Percentiles rank a stretch among this genome's conserved stretches.
phyloP scores from a whole-genome alignment of 768 basidiomycete genomes.

The Dioszegia hungarica region DNA sequence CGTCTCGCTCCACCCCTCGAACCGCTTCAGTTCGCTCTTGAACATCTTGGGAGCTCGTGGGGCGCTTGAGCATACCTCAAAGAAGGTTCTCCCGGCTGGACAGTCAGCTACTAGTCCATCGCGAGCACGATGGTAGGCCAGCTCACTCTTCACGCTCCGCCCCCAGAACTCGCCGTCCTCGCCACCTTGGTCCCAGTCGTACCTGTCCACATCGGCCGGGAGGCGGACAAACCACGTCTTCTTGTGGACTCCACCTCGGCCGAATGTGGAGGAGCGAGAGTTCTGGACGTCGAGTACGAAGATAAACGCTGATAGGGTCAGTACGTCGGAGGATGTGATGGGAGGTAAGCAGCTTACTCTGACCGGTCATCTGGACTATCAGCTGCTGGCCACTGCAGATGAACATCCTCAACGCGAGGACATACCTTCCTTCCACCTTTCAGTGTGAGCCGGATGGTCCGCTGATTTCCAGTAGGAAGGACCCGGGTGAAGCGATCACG shows the following conservation, averaged over 20 bases:
- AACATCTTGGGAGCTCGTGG: slow-evolving; percentile 9
- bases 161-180: slow-evolving; percentile 37
- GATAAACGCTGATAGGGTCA: slow-evolving; percentile 23
- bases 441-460: slow-evolving; percentile 35
- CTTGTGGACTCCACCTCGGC: slow-evolving; percentile 17
- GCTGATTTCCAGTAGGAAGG: slow-evolving; percentile 10
- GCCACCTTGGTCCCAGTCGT: slow-evolving; percentile 30
- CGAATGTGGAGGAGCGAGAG: slow-evolving; percentile 2
- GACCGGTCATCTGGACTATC: slow-evolving; percentile 29
- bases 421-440: slow-evolving; percentile 32
- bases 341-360: slow-evolving; percentile 14
- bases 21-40: slow-evolving; percentile 16
- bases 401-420: background rate
- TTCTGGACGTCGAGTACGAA: slow-evolving; percentile 18
- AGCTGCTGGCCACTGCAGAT: background rate
- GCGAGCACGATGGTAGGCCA: background rate
- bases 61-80: slow-evolving; percentile 23
- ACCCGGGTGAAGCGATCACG: slow-evolving; percentile 9
- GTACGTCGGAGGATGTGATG: no score
- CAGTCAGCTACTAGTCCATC: background rate
- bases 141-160: slow-evolving; percentile 40
- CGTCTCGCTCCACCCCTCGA: slow-evolving; percentile 21
- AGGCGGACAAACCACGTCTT: slow-evolving; percentile 38
- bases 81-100: slow-evolving; percentile 26
- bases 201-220: slow-evolving; percentile 26